phyloP scores from a whole-genome alignment of 208 protist species.

The Leishmania major region DNA sequence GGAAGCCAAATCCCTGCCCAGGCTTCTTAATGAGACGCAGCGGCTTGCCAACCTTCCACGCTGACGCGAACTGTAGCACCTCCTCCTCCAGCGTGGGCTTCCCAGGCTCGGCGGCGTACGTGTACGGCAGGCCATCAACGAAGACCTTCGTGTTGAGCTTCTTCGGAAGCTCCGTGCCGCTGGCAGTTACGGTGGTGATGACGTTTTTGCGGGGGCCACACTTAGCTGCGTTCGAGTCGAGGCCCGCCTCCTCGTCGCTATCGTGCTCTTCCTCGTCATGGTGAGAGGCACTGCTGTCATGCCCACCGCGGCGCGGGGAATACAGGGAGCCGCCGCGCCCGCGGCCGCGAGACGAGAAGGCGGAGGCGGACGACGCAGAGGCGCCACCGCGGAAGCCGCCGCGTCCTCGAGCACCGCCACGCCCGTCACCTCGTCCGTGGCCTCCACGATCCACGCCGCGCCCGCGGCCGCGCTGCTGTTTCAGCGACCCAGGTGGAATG shows the following conservation, averaged over 20 bases:
- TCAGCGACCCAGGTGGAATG: conserved; percentile 13
- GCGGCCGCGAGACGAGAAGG: conserved; percentile 14
- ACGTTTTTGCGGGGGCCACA: conserved; percentile 31
- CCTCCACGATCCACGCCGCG: background rate
- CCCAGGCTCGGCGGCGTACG: conserved; percentile 52
- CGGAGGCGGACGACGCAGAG: background rate
- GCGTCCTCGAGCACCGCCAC: conserved; percentile 13
- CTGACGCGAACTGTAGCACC: conserved; percentile 76
- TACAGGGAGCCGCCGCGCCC: conserved; percentile 4
- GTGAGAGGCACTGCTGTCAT: background rate
- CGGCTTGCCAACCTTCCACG: conserved; percentile 87
- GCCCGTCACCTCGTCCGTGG: background rate
- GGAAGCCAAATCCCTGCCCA: conserved; percentile 91
- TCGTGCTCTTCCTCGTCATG: background rate
- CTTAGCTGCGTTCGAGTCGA: conserved; percentile 9
- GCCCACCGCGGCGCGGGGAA: conserved; percentile 9
- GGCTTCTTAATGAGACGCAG: conserved; percentile 88
- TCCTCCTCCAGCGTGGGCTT: conserved; percentile 80
- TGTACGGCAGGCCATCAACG: conserved; percentile 89
- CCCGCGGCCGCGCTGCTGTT: conserved; percentile 5
- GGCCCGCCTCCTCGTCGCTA: background rate
- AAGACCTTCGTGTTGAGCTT: conserved; percentile 92
- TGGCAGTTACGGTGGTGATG: conserved; percentile 69
- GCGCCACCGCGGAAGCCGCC: background rate
- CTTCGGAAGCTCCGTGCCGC: conserved; percentile 78